Evolutionary conservation across 2,329 filamentous ascomycete species (phyloP).

Genomic region (Alternaria ventricosa): DNA sequence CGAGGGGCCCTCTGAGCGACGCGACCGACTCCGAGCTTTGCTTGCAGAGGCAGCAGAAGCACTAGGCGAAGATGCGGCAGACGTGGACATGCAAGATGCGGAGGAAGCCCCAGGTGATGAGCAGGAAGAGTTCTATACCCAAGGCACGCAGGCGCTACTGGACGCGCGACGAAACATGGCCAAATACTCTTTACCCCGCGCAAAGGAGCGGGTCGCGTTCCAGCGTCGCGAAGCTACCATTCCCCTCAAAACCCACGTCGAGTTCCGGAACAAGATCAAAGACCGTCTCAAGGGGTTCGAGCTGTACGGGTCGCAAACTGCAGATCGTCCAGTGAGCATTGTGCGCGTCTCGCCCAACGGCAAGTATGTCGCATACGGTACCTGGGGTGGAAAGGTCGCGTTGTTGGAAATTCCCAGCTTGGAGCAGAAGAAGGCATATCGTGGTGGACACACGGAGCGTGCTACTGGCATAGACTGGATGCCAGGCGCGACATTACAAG

Average conservation of each 20-base stretch:
- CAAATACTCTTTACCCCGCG: constrained; percentile 80
- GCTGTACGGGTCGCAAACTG: constrained; percentile 90
- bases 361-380: constrained; percentile 83
- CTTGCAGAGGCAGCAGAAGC: constrained; percentile 76
- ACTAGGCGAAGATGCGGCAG: constrained; percentile 56
- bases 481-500: constrained; percentile 78
- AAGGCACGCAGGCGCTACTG: constrained; percentile 76
- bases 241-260: constrained; percentile 86
- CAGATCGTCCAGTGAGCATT: constrained; percentile 89
- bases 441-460: constrained; percentile 83
- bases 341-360: constrained; percentile 88
- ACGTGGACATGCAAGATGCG: constrained; percentile 59
- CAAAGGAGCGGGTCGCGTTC: constrained; percentile 76
- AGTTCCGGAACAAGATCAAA: constrained; percentile 88
- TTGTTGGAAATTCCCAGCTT: constrained; percentile 84
- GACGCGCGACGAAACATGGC: constrained; percentile 81
- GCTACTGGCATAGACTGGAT: constrained; percentile 92
- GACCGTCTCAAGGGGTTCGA: constrained; percentile 83
- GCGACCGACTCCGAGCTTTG: constrained; percentile 84
- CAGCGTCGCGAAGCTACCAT: constrained; percentile 84
- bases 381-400: constrained; percentile 90
- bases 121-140: constrained; percentile 89
- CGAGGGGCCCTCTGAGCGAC: constrained; percentile 82
- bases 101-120: constrained; percentile 64
- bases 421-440: constrained; percentile 74